These are phyloP conservation scores for Macrotyloma uniflorum DNA, from an alignment of 306 rosid genomes.

Conservation along the genomic window DNA sequence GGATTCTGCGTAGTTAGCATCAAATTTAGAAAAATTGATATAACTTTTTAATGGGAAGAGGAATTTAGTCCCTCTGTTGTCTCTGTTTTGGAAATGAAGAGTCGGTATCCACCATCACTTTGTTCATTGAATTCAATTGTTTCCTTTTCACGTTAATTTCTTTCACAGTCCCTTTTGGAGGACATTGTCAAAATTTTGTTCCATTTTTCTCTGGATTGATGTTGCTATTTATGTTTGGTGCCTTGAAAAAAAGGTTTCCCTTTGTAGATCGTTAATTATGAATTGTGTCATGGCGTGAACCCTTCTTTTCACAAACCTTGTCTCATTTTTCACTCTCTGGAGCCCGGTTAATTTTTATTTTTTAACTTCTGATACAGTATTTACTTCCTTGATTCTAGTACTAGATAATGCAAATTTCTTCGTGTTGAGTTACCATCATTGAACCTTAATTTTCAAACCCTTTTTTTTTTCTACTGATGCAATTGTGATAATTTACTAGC, in stretches of 20 bases:
- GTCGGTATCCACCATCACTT: constrained; percentile 14
- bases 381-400: constrained; percentile 23
- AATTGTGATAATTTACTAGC: constrained; percentile 27
- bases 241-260: not conserved
- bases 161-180: constrained; percentile 15
- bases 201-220: constrained; percentile 27
- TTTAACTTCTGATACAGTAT: not conserved
- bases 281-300: not conserved
- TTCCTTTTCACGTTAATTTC: constrained; percentile 37
- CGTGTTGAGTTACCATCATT: constrained; percentile 12
- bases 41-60: not conserved
- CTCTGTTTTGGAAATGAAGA: constrained; percentile 6
- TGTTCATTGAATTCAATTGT: constrained; percentile 37
- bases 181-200: constrained; percentile 40
- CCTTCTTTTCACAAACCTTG: constrained; percentile 16
- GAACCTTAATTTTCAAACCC: not conserved
- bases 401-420: not conserved
- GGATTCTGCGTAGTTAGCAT: constrained; percentile 7
- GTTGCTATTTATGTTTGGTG: constrained; percentile 33
- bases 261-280: constrained; percentile 23
- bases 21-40: constrained; percentile 11
- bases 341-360: not conserved
- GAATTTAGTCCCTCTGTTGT: constrained; percentile 18
- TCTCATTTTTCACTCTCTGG: not conserved
- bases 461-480: not conserved